Evolutionary conservation across 805 yeast genomes (phyloP), one percentile per base, ranked within the genome.

Genomic region (Zygosaccharomyces siamensis): DNA sequence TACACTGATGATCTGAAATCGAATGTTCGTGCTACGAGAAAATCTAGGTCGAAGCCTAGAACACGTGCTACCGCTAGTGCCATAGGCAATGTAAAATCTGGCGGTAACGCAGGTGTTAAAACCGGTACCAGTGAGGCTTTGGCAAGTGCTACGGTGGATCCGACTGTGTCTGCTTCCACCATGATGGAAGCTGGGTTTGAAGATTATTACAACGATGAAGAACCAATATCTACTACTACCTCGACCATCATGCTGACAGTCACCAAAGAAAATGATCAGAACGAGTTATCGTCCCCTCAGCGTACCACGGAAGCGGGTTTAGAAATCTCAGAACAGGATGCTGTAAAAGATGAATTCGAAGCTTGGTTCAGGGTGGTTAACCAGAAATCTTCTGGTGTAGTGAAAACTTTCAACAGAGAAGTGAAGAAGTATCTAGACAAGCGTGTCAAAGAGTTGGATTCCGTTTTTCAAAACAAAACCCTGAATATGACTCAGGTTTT

Each of bases 341-440:
- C 55, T 7, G 46, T 70, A 26, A 69, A 68, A 41, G 64, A 67
- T 26, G 75, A 72, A 46, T 68, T 70, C 33, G 53, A 62, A 8
- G 56, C 59, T 5, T 72, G 74, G 75, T 62, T 60, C 32, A 49
- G 48, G 6, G 59, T 72, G 43, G 64, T 76, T 40, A 62, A 64
- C 23, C 66, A 61, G 14, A 72, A 75, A 28, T 66, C 72, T 27
- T 55, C 61, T 10, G 72, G 70, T 41, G 72, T 78, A 2, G 53
- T 67, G 36, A 59, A 57, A 11, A 70, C 72, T 43, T 75, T 76
- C 48, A 65, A 70, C 31, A 50, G 53, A 2, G 72, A 76, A 24
- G 64, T 75, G 8, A 52, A 57, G 4, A 55, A 56, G 4, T 45
- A 71, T 6, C 69, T 71, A 33, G 39, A 51, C 1, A 52, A 53